phyloP scores from a whole-genome alignment of 1,284 basidiomycete species.

The Ganoderma sinense region DNA sequence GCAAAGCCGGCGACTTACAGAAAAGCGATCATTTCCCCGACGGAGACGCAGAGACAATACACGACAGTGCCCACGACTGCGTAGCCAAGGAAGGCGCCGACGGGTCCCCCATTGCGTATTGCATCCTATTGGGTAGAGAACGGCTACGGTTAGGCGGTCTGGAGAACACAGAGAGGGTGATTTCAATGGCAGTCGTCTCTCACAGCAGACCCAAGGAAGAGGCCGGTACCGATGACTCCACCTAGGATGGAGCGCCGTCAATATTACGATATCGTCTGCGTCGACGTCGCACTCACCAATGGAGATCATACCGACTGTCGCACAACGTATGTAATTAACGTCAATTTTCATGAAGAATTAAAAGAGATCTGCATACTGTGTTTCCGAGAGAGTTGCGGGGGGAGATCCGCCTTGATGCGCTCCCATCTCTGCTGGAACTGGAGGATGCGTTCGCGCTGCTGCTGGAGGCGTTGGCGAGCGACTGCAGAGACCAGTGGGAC shows the following conservation, averaged over 20 bases:
- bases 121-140: slow-evolving; percentile 57
- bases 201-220: slow-evolving; percentile 49
- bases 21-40: slow-evolving; percentile 43
- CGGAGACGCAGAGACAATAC: slow-evolving; percentile 47
- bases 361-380: slow-evolving; percentile 34
- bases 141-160: not conserved
- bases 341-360: not conserved
- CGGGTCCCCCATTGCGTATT: slow-evolving; percentile 63
- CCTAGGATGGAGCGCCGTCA: slow-evolving; percentile 27
- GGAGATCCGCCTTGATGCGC: slow-evolving; percentile 39
- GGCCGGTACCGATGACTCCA: slow-evolving; percentile 58
- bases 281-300: slow-evolving; percentile 30
- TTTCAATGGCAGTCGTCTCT: not conserved
- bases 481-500: not conserved
- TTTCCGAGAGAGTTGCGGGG: slow-evolving; percentile 39
- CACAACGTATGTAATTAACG: not conserved
- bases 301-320: slow-evolving; percentile 42
- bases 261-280: no score
- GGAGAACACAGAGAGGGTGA: not conserved
- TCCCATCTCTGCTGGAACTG: slow-evolving; percentile 35
- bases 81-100: slow-evolving; percentile 73
- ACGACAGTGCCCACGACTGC: slow-evolving; percentile 54
- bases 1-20: slow-evolving; percentile 28
- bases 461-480: slow-evolving; percentile 19
- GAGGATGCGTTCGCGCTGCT: slow-evolving; percentile 33